A percentile compares a stretch with the other conserved stretches of the same genome.
Conservation (phyloP, 179 eudicot species). For the Silene coronaria region DNA sequence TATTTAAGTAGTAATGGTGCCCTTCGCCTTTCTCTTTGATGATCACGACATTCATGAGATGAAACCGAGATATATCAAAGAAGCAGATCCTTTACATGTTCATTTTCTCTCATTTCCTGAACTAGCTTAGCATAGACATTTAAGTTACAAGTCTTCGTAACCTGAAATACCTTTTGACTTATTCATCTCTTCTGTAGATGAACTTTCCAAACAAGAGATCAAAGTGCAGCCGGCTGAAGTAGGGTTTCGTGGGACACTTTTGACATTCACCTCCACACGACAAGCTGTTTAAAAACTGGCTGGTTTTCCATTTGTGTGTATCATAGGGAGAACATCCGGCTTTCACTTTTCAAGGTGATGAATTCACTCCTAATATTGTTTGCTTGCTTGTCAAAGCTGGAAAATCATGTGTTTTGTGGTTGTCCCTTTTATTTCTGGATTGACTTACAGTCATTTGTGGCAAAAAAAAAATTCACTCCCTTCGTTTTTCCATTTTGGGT, state of each 20-base stretch:
- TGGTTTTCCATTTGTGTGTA: slow-evolving; percentile 2
- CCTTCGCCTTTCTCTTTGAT: not conserved
- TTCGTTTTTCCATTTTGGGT: slow-evolving; percentile 5
- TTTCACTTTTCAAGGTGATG: slow-evolving; percentile 28
- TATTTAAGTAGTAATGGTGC: not conserved
- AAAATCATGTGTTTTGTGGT: not conserved
- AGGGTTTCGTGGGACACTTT: slow-evolving; percentile 90
- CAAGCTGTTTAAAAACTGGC: slow-evolving; percentile 41
- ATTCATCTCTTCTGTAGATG: slow-evolving; percentile 47
- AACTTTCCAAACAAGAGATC: slow-evolving; percentile 64
- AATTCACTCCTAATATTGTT: not conserved
- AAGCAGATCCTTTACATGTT: not conserved
- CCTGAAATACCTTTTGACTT: not conserved
- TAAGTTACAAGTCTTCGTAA: not conserved
- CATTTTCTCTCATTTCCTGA: not conserved
- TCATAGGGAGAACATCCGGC: slow-evolving; percentile 19
- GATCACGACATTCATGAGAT: not conserved
- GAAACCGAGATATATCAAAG: not conserved
- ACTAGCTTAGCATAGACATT: not conserved
- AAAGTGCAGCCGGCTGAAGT: slow-evolving; percentile 66
- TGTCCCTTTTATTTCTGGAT: not conserved
- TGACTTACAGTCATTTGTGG: not conserved
- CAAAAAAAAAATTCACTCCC: not conserved
- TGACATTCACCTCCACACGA: slow-evolving; percentile 60
- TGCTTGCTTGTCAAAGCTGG: not conserved